Conservation (phyloP, 1,284 basidiomycete genomes). For the Boletus holoroseus region DNA sequence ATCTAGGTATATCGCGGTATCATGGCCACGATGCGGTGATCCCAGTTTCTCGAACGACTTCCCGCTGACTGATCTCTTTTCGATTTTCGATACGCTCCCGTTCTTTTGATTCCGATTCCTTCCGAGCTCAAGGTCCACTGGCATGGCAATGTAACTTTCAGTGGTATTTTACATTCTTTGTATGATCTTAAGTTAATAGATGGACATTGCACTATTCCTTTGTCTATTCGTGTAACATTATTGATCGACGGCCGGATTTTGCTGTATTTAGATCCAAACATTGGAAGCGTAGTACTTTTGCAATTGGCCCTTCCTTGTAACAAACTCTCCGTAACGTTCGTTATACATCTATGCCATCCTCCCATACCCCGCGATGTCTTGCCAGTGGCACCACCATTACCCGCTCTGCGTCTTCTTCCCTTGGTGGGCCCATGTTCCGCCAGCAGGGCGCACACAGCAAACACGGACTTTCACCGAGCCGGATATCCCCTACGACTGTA, state of each 20-base stretch:
- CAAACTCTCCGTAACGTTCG: no score
- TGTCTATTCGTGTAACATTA: conserved; percentile 10
- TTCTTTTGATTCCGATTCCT: conserved; percentile 10
- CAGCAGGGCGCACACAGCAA: conserved; percentile 68
- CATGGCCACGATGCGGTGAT: neutral
- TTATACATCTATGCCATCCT: conserved; percentile 3
- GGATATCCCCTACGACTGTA: conserved; percentile 61
- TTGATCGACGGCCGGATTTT: neutral
- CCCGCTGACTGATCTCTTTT: conserved; percentile 1
- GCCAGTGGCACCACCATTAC: conserved; percentile 52
- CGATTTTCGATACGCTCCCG: conserved; percentile 4
- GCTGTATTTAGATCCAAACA: conserved; percentile 1
- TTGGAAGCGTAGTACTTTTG: neutral
- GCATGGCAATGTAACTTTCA: conserved; percentile 15
- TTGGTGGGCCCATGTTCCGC: conserved; percentile 56
- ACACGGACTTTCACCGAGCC: conserved; percentile 72
- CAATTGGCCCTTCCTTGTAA: no score
- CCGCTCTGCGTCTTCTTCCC: conserved; percentile 32
- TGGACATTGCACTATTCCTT: conserved; percentile 13
- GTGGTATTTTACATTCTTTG: conserved; percentile 21
- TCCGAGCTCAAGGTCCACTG: conserved; percentile 5
- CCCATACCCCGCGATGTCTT: conserved; percentile 35
- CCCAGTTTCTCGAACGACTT: neutral
- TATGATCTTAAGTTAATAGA: conserved; percentile 33
- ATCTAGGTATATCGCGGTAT: conserved; percentile 1